These are phyloP conservation scores for Clavariopsis aquatica DNA, from an alignment of 495 filamentous ascomycete species.

Conservation along the genomic window DNA sequence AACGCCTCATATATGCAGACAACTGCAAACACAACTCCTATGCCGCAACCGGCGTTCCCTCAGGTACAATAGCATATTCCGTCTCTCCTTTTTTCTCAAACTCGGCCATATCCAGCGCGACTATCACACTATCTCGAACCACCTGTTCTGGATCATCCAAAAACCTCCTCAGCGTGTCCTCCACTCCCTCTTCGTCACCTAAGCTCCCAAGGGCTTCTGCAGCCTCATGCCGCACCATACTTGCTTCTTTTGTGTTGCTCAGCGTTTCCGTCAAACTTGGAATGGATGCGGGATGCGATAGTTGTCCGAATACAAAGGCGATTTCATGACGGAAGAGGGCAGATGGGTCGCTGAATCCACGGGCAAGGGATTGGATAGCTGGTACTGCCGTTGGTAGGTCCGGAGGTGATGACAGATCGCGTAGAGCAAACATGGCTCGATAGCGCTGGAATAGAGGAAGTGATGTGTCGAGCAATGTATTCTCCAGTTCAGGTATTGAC, in stretches of 20 bases:
- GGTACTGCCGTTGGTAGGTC: slow-evolving; percentile 83
- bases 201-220: slow-evolving; percentile 96
- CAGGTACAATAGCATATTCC: slow-evolving; percentile 88
- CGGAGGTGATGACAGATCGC: slow-evolving; percentile 89
- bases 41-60: slow-evolving; percentile 39
- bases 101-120: slow-evolving; percentile 97
- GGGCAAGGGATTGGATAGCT: slow-evolving; percentile 81
- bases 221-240: slow-evolving; percentile 98
- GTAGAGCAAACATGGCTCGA: slow-evolving; percentile 94
- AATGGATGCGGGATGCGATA: slow-evolving; percentile 94
- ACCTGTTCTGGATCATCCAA: slow-evolving; percentile 88
- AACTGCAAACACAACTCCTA: slow-evolving; percentile 6
- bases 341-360: slow-evolving; percentile 80
- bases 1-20: slow-evolving; percentile 20
- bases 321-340: slow-evolving; percentile 98
- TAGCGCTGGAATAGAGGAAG: slow-evolving; percentile 88
- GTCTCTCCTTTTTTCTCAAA: slow-evolving; percentile 86
- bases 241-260: slow-evolving; percentile 74
- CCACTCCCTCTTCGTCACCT: slow-evolving; percentile 90
- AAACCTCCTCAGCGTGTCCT: slow-evolving; percentile 79
- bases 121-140: slow-evolving; percentile 89
- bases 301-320: slow-evolving; percentile 96
- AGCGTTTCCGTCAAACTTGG: slow-evolving; percentile 79
- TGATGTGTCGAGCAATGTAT: slow-evolving; percentile 72
- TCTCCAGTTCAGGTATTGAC: slow-evolving; percentile 73